Conservation (phyloP, 1,139 yeast genomes). For the Pichia sp. region DNA sequence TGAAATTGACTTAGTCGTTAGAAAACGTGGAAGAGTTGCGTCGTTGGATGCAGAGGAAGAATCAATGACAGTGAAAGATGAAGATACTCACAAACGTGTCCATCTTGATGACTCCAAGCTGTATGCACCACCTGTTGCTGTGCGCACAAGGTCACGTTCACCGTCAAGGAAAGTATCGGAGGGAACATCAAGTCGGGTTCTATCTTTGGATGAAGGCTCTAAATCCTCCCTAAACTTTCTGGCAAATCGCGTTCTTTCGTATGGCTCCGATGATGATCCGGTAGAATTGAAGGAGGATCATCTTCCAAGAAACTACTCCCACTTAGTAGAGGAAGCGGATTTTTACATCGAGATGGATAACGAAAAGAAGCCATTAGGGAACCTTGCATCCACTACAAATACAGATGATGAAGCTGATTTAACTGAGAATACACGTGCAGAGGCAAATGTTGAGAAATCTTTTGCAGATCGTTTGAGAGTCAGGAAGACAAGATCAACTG, state of each 20-base stretch:
- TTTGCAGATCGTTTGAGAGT: neutral
- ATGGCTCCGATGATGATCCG: conserved; percentile 21
- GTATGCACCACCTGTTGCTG: conserved; percentile 14
- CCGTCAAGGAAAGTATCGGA: conserved; percentile 20
- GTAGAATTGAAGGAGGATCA: conserved; percentile 8
- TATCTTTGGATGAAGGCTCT: conserved; percentile 18
- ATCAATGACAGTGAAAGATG: conserved; percentile 1
- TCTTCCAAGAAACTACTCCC: conserved; percentile 13
- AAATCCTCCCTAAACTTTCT: conserved; percentile 20
- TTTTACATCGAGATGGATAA: conserved; percentile 16
- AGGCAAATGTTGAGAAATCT: conserved; percentile 1
- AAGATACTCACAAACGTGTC: conserved; percentile 3
- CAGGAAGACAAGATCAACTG: conserved; percentile 1
- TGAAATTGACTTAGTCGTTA: no score
- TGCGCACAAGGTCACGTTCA: conserved; percentile 21
- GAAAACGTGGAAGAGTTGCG: conserved; percentile 4
- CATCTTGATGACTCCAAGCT: conserved; percentile 6
- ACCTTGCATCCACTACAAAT: conserved; percentile 5
- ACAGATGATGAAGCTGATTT: conserved; percentile 11
- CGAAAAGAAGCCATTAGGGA: conserved; percentile 2
- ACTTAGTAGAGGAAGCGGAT: conserved; percentile 18
- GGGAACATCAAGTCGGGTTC: conserved; percentile 14
- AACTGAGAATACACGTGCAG: neutral
- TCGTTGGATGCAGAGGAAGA: neutral
- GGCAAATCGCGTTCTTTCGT: conserved; percentile 21